Evolutionary conservation across 768 basidiomycete species (phyloP), one percentile per base, ranked within the genome.

Genomic region (Xerocomellus dryophilus): DNA sequence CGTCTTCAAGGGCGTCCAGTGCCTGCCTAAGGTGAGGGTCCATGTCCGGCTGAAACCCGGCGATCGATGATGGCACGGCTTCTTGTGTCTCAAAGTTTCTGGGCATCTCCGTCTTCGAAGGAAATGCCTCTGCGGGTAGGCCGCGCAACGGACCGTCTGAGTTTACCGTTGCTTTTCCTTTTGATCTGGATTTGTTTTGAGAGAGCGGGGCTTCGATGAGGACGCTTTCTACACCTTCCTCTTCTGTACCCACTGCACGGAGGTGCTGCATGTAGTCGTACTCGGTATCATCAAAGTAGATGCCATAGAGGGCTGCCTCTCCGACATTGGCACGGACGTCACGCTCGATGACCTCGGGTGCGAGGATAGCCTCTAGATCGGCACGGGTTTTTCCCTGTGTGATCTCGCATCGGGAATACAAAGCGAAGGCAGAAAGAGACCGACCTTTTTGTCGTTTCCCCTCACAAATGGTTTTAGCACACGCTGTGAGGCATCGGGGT

Each of bases 211-310:
- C 88, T 60, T 93, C 90, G 46, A 97, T 75, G 53, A 95, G 78
- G 47, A 91, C 73, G 53, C 84, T 88, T 36, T 93, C 92, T 8
- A 89, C 83, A 11, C 90, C 89, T 41, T 86, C 90, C 66, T 91
- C 90, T 53, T 86, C 81, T 12, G 81, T 64, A 4, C 91, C 92
- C 46, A 91, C 83, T 2, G 81, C 62, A 12, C 92, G 86, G 41
- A 99, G 81, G 73, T 99, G 97, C 69, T 95, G 88, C 90, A 98
- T 93, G 76, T 99, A 99, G 72, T 99, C 91, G 75, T 99, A 99
- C 54, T 93, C 82, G 7, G 91, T 88, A 66, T 99, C 95, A 73
- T 98, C 94, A 73, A 83, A 98, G 73, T 92, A 92, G 66, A 99
- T 74, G 4, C 94, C 97, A 69, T 98, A 95, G 9, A 83, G 67